A percentile compares a stretch with the other conserved stretches of the same genome.
Conservation (phyloP, 2,329 filamentous ascomycete genomes). For the Leptographium wingfieldii region DNA sequence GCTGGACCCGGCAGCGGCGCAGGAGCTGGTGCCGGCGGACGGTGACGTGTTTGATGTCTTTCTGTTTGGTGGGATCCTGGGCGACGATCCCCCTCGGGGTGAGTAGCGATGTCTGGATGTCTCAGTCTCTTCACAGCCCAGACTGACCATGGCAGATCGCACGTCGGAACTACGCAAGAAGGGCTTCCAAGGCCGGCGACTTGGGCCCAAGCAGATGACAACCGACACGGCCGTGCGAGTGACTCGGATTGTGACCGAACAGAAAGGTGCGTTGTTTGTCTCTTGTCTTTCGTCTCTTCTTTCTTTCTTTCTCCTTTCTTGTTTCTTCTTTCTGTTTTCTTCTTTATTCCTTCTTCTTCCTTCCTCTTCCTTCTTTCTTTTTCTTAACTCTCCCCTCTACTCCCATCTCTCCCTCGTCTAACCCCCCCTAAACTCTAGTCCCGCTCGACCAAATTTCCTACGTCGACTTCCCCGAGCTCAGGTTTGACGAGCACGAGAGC, state of each 20-base stretch:
- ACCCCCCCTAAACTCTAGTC: constrained; percentile 33
- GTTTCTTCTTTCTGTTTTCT: background rate
- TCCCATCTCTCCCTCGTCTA: background rate
- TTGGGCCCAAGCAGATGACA: constrained; percentile 94
- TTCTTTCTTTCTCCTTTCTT: too few species aligned
- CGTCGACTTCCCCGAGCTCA: constrained; percentile 78
- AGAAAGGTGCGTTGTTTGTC: constrained; percentile 48
- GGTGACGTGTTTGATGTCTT: constrained; percentile 77
- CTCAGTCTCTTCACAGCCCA: too few species aligned
- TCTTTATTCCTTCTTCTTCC: background rate
- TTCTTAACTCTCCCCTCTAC: too few species aligned
- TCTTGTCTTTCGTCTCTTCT: background rate
- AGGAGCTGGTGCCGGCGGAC: constrained; percentile 73
- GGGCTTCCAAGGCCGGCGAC: constrained; percentile 73
- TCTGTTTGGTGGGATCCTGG: constrained; percentile 89
- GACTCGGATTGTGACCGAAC: constrained; percentile 76
- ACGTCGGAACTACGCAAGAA: constrained; percentile 94
- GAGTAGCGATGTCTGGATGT: constrained; percentile 16
- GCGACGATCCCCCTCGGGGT: constrained; percentile 90
- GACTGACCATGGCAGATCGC: constrained; percentile 46
- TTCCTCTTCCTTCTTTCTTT: too few species aligned
- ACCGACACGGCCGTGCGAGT: constrained; percentile 95
- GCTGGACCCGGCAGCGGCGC: constrained; percentile 70
- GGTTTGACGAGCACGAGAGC: constrained; percentile 82
- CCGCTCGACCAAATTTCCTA: constrained; percentile 69